phyloP scores from a whole-genome alignment of 208 protist species.

The Leishmania guyanensis region DNA sequence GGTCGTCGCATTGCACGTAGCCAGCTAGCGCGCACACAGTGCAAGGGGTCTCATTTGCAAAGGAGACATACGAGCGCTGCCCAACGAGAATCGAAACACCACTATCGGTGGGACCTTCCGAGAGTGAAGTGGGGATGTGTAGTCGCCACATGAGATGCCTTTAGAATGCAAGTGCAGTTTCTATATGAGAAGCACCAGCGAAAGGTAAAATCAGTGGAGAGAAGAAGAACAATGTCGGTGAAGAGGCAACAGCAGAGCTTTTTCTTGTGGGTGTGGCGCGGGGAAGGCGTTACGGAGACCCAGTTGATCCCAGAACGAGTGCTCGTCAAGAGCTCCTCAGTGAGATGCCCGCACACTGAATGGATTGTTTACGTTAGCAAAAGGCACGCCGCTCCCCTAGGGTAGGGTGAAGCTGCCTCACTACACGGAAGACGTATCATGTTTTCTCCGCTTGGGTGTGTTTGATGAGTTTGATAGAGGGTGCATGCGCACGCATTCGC shows the following conservation, averaged over 20 bases:
- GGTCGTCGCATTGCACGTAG: slow-evolving; percentile 42
- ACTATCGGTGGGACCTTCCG: not conserved
- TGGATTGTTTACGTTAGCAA: not conserved
- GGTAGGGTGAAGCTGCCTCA: not conserved
- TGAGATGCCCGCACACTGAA: not conserved
- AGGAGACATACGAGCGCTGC: slow-evolving; percentile 18
- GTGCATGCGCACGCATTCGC: not conserved
- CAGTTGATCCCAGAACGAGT: not conserved
- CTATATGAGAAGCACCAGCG: not conserved
- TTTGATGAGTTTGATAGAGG: not conserved
- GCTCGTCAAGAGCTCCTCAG: not conserved
- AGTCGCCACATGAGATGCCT: slow-evolving; percentile 19
- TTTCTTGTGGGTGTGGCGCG: not conserved
- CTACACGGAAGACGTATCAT: not conserved
- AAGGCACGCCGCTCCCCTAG: not conserved
- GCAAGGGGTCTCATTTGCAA: not conserved
- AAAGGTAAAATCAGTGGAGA: slow-evolving; percentile 2
- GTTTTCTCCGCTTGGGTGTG: not conserved
- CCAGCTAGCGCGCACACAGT: slow-evolving; percentile 38
- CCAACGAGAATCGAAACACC: slow-evolving; percentile 28
- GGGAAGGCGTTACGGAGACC: not conserved
- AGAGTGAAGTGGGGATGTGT: not conserved
- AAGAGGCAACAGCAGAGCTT: not conserved
- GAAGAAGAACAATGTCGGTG: not conserved
- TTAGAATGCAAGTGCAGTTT: not conserved